Base-by-base conservation (phyloP, 495 filamentous ascomycete genomes). In the Sporormia fimetaria region DNA sequence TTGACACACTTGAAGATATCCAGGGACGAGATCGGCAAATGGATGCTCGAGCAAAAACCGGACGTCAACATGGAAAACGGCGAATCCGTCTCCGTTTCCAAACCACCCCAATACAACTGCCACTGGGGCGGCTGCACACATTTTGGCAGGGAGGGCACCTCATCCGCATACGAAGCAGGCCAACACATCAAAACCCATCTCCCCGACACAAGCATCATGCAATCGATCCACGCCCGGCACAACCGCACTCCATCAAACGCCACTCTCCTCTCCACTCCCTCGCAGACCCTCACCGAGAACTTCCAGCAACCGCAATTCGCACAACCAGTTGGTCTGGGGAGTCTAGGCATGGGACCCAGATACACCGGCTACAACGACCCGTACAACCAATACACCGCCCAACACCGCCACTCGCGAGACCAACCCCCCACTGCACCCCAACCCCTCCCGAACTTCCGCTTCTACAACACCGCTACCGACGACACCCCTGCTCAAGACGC, bases 401-500 rank as follows among this genome's bases (percentile, higher is more conserved):
- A 44, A 16, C n/a, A 18, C n/a, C 35, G 27, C 4, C 30, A 12
- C 23, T 16, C 9, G 3, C 4, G 12, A 12, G 21, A 6, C 3
- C 6, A 16, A 15, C 15, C 63, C 57, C n/a, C 66, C 57, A 48
- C 68, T 57, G 37, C 63, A 55, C 58, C 60, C 56, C 39, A 59
- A 14, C 49, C 57, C 34, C 66, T 57, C n/a, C 49, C 61, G 37
- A 70, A 73, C 33, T 62, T 67, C 51, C 63, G 55, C 33, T 70
- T 40, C 27, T 50, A 75, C 48, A 76, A 84, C 46, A 93, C 87
- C 0, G 69, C 73, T 0, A 63, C 73, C n/a, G 88, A 93, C 56
- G 90, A 95, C 51, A 68, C 76, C 20, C n/a, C n/a, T n/a, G n/a
- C n/a, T n/a, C 72, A 74, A 28, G 80, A 93, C 43, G 80, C 88